Conservation (phyloP, 495 filamentous ascomycete species). For the Bathelium albidoporum region DNA sequence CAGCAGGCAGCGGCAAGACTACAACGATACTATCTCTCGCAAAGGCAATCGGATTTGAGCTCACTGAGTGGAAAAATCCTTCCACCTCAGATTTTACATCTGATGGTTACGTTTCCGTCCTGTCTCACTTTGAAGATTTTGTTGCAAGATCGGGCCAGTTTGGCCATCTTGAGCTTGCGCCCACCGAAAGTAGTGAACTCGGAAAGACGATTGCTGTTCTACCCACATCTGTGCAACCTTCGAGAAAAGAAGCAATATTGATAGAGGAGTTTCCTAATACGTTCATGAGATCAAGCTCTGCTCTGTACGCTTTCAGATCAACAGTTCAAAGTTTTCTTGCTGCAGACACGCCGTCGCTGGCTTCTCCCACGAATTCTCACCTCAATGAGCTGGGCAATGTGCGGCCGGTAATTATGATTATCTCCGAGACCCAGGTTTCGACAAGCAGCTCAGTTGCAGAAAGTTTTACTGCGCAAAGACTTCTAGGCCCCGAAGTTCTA, state of each 20-base stretch:
- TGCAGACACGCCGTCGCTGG: constrained; percentile 40
- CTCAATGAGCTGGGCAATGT: constrained; percentile 28
- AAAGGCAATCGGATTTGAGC: constrained; percentile 54
- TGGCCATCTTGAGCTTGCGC: constrained; percentile 44
- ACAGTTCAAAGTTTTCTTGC: constrained; percentile 67
- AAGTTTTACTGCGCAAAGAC: constrained; percentile 78
- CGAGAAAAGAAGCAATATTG: constrained; percentile 52
- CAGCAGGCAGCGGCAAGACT: constrained; percentile 90
- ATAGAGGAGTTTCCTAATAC: constrained; percentile 93
- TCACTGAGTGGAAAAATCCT: constrained; percentile 90
- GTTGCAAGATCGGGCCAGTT: constrained; percentile 68
- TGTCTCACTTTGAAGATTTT: constrained; percentile 83
- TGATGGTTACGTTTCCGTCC: constrained; percentile 52
- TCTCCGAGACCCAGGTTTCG: constrained; percentile 76
- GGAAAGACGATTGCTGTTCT: neutral
- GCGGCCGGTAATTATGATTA: constrained; percentile 74
- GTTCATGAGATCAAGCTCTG: constrained; percentile 54
- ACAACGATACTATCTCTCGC: constrained; percentile 71
- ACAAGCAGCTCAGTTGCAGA: constrained; percentile 67
- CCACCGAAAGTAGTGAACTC: constrained; percentile 9
- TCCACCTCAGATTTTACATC: constrained; percentile 44
- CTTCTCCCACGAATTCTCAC: constrained; percentile 17
- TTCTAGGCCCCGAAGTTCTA: constrained; percentile 76
- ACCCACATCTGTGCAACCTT: constrained; percentile 20
- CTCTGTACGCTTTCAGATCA: constrained; percentile 62